Base-by-base conservation (phyloP, 129 eudicot genomes). In the Calendula officinalis region DNA sequence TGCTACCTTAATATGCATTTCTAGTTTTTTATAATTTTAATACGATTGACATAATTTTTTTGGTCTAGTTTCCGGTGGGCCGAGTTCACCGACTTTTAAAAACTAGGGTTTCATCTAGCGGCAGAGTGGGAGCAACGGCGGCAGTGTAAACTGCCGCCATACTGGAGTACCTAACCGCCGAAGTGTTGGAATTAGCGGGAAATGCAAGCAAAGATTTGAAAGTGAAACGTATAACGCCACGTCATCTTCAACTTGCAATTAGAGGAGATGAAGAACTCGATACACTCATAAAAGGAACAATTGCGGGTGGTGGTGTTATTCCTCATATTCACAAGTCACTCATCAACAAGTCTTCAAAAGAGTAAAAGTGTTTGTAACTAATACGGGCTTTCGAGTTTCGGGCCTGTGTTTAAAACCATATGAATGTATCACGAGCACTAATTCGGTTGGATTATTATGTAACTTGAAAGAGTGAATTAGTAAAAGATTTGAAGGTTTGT, bases 241-340 rank as follows among this genome's bases (percentile, higher is more conserved):
- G 88, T 69, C 94, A 85, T 64, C 58, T 85, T 67, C 94, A 85
- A 71, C 88, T 85, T 45, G 94, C 94, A 42, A 85, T 85, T 37
- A 83, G 88, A 39, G 94, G 94, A 42, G 94, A 85, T 73, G 94
- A 85, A 69, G 94, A 85, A 32, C 83, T 85, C 10, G 94, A 85
- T 67, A 82, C 94, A 22, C 30, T 22, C 30, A 22, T 22, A 22
- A 22, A 22, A 22, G 30, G 30, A 22, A 22, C 30, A 22, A 84
- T 84, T 17, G 87, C 91, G 37, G 87, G 91, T 39, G 88, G 94
- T 32, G 94, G 94, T 5, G 94, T 82, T 35, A 82, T 85, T 27
- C 92, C 92, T 13, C 92, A 82, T 72, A 85, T 85, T 68, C 92
- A 82, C 72, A 85, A 85, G 73, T 85, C 94, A 0, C 85, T 82